phyloP scores from a whole-genome alignment of 495 filamentous ascomycete species.

The Lophiostoma macrostomum region DNA sequence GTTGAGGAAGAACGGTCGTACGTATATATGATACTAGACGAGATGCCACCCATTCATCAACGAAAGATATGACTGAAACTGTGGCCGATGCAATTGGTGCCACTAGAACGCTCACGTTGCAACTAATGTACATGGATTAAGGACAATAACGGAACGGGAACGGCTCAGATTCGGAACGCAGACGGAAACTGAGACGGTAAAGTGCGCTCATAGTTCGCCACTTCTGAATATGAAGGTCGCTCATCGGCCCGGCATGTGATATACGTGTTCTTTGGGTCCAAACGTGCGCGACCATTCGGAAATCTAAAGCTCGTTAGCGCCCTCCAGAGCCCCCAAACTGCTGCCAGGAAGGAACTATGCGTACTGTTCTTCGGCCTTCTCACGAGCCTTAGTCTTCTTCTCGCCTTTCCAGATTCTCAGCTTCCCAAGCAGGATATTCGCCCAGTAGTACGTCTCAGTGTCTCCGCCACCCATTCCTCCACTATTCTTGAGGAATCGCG shows the following conservation, averaged over 20 bases:
- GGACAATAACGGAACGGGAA: too few species aligned
- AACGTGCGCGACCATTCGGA: conserved; percentile 1
- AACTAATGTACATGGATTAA: too few species aligned
- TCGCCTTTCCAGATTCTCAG: conserved; percentile 15
- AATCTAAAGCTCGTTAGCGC: neutral
- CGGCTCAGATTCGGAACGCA: too few species aligned
- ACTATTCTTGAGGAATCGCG: conserved; percentile 10
- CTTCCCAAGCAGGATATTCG: conserved; percentile 16
- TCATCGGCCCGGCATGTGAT: conserved; percentile 3
- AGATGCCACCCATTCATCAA: too few species aligned
- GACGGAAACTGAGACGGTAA: too few species aligned
- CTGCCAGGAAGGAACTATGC: neutral
- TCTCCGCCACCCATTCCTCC: conserved; percentile 14
- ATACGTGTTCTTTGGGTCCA: conserved; percentile 6
- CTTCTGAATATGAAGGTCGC: neutral
- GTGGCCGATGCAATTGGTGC: too few species aligned
- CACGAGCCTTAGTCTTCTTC: conserved; percentile 15
- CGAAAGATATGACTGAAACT: too few species aligned
- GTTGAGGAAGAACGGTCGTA: conserved; percentile 26
- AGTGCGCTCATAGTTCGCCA: too few species aligned
- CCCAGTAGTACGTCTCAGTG: conserved; percentile 11
- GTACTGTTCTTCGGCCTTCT: conserved; percentile 11
- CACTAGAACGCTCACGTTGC: too few species aligned
- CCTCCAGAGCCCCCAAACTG: neutral
- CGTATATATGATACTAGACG: too few species aligned